phyloP scores from a whole-genome alignment of 352 stramenopile species.

The Pythium aquatile region DNA sequence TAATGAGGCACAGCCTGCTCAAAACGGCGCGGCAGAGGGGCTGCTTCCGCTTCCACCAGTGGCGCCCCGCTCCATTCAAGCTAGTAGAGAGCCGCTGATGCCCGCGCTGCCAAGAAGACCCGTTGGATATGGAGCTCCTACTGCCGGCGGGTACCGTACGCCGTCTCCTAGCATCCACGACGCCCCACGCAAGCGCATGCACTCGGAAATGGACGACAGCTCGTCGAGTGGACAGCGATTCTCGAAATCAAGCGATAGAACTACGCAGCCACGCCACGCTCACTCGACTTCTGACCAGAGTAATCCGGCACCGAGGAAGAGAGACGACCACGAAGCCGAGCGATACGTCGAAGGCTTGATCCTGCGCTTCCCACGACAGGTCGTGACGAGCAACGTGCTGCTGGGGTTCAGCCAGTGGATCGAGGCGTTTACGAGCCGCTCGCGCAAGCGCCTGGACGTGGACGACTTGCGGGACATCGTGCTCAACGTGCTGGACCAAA shows the following conservation, averaged over 20 bases:
- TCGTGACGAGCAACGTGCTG: slow-evolving; percentile 58
- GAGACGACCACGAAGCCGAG: slow-evolving; percentile 37
- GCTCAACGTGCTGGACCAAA: slow-evolving; percentile 39
- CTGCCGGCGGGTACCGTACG: slow-evolving; percentile 14
- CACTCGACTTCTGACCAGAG: slow-evolving; percentile 10
- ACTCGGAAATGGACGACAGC: slow-evolving; percentile 29
- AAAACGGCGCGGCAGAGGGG: slow-evolving; percentile 6
- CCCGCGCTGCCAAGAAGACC: slow-evolving; percentile 2
- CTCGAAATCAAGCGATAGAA: not conserved
- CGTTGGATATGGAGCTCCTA: slow-evolving; percentile 2
- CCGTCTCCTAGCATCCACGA: slow-evolving; percentile 8
- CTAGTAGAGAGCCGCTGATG: slow-evolving; percentile 8
- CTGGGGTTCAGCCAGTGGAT: slow-evolving; percentile 75
- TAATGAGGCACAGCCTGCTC: not conserved
- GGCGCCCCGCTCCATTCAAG: not conserved
- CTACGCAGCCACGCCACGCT: not conserved
- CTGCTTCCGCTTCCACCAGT: slow-evolving; percentile 2
- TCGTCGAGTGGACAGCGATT: not conserved
- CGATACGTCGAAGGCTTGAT: slow-evolving; percentile 61
- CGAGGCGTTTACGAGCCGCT: slow-evolving; percentile 33
- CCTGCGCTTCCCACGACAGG: slow-evolving; percentile 64
- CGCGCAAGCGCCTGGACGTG: slow-evolving; percentile 46
- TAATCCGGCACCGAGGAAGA: slow-evolving; percentile 1
- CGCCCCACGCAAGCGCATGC: slow-evolving; percentile 28
- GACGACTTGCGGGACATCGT: slow-evolving; percentile 67